Base-by-base conservation (phyloP, 2,329 filamentous ascomycete species). In the Ceratocystis smalleyi region DNA sequence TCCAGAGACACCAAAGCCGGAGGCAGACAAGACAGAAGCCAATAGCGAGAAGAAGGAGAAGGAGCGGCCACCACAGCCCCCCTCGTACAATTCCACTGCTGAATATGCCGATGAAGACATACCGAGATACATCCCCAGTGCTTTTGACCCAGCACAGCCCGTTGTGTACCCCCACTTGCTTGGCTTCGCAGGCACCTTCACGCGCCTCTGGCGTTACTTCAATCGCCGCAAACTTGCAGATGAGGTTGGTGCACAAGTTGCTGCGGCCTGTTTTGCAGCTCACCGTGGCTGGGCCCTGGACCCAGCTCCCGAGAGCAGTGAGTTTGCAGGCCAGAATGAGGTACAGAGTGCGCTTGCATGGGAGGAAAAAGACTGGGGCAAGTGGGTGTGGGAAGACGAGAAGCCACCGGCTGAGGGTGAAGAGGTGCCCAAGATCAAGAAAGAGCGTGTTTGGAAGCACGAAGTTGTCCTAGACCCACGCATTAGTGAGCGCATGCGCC, bases 151-250 rank as follows among this genome's bases (percentile, higher is more conserved):
- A 54, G 85, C 87, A 5, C 78, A 81, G 27, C 80, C 87, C 15
- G 81, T 99, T 66, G 78, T 83, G 51, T 88, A 95, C 74, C 92
- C 92, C 0, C 92, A 97, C 73, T 82, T 96, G 66, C 86, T 99
- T 35, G 94, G 94, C 67, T 95, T 99, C 78, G 77, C 88, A 68
- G 92, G 94, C 76, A 96, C 92, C 2, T 88, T 91, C 0, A 87
- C 85, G 68, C 86, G 94, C 67, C 79, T 97, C 67, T 88, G 87
- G 71, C 88, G 94, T 68, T 99, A 91, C 80, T 79, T 99, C 67
- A 95, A 87, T 73, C 86, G 87, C 67, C 87, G 94, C 63, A 77
- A 83, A 68, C 80, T 96, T n/a, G 92, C 92, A 68, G 92, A 99
- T 71, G 81, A 86, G 57, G 85, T 96, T 67, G 94, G 94, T 62